phyloP scores from a whole-genome alignment of 441 rosid species.

The Pelargonium citronellum region DNA sequence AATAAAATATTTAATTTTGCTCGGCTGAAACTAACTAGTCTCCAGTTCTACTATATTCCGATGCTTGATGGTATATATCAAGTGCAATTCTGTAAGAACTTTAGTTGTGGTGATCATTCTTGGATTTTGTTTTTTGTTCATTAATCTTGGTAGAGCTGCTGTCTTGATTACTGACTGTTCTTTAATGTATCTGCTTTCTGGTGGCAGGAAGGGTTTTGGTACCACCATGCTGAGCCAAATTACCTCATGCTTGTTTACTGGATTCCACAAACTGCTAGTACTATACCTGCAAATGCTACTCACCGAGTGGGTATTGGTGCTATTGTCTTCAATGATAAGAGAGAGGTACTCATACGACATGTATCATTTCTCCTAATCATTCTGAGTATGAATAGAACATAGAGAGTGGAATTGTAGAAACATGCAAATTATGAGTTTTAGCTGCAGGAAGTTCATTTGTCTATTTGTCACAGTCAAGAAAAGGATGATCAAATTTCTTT shows the following conservation, averaged over 20 bases:
- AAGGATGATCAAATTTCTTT: too few relatives aligned
- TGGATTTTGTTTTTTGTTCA: too few relatives aligned
- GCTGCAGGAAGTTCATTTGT: neutral
- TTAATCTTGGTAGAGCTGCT: neutral
- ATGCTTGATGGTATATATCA: too few relatives aligned
- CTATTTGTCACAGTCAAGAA: neutral
- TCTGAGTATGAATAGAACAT: too few relatives aligned
- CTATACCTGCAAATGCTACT: conserved; percentile 77
- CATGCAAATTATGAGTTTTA: neutral
- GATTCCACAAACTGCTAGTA: conserved; percentile 53
- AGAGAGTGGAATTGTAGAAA: too few relatives aligned
- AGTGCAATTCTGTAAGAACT: too few relatives aligned
- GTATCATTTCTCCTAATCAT: too few relatives aligned
- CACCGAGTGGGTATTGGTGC: conserved; percentile 72
- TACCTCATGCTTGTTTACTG: conserved; percentile 79
- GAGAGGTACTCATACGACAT: conserved; percentile 57
- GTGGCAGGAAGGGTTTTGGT: conserved; percentile 82
- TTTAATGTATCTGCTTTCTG: too few relatives aligned
- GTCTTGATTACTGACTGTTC: neutral
- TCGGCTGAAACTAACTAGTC: neutral
- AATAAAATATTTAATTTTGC: too few relatives aligned
- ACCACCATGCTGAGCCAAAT: conserved; percentile 74
- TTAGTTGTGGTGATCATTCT: too few relatives aligned
- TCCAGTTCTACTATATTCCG: too few relatives aligned
- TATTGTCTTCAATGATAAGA: conserved; percentile 62